phyloP scores from a whole-genome alignment of 1,284 basidiomycete species.

The Moesziomyces sp. region DNA sequence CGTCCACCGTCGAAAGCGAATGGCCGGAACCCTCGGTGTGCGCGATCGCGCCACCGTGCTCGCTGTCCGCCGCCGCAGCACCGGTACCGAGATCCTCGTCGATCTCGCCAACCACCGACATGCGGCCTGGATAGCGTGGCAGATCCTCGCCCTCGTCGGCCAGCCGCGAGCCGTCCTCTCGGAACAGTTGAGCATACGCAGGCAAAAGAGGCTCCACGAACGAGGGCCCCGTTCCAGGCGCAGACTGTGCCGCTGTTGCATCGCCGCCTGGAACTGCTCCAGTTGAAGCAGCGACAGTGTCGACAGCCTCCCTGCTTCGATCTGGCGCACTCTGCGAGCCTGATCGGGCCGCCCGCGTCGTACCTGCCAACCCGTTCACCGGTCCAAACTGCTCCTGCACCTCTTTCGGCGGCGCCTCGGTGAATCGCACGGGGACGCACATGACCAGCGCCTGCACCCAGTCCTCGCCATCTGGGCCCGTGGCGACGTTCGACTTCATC shows the following conservation, averaged over 20 bases:
- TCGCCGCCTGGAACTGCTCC: not conserved
- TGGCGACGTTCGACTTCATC: conserved; percentile 40
- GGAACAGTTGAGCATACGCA: conserved; percentile 66
- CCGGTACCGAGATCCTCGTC: conserved; percentile 16
- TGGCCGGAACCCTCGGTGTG: not conserved
- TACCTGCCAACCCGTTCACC: not conserved
- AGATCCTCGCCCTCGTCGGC: conserved; percentile 65
- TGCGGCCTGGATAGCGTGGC: conserved; percentile 61
- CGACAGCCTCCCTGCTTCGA: too few relatives aligned
- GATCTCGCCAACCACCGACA: conserved; percentile 50
- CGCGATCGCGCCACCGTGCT: not conserved
- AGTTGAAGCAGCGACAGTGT: not conserved
- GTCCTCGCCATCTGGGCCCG: conserved; percentile 33
- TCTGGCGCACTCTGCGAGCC: too few relatives aligned
- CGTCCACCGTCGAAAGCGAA: conserved; percentile 10
- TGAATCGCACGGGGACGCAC: conserved; percentile 67
- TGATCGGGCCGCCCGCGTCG: too few relatives aligned
- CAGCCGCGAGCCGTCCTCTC: conserved; percentile 65
- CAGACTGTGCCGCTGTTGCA: not conserved
- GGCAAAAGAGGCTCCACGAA: conserved; percentile 57
- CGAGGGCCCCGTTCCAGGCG: not conserved
- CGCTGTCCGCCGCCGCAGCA: not conserved
- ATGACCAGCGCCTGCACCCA: conserved; percentile 65
- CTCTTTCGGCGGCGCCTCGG: conserved; percentile 63
- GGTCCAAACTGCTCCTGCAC: conserved; percentile 63